A percentile compares a stretch with the other conserved stretches of the same genome.
phyloP scores from a whole-genome alignment of 2,329 filamentous ascomycete genomes.

The Sphaceloma murrayae region DNA sequence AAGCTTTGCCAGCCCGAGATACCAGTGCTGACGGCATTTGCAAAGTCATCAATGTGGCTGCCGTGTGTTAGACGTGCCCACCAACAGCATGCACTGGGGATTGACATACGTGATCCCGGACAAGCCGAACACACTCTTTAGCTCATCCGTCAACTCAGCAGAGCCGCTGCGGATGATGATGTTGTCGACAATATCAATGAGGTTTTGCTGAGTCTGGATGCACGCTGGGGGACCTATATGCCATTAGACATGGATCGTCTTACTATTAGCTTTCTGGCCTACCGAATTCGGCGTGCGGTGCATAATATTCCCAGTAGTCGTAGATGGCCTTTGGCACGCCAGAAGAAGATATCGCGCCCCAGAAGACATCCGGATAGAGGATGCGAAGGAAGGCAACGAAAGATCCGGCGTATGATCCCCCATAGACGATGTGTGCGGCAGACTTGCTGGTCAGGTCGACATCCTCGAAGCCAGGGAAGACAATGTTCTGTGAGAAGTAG shows the following conservation, averaged over 20 bases:
- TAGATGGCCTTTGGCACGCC: conserved; percentile 69
- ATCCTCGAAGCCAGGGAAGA: conserved; percentile 60
- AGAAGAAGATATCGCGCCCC: conserved; percentile 69
- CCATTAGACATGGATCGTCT: neutral
- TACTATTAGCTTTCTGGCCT: neutral
- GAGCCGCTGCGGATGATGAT: conserved; percentile 43
- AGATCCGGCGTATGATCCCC: conserved; percentile 73
- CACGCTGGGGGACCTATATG: conserved; percentile 46
- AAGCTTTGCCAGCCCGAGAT: conserved; percentile 38
- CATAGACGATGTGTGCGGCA: conserved; percentile 68
- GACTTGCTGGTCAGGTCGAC: conserved; percentile 54
- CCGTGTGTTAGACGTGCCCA: neutral
- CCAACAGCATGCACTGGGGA: neutral
- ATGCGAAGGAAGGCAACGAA: conserved; percentile 69
- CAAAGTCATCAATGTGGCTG: conserved; percentile 45
- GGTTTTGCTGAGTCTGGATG: conserved; percentile 52
- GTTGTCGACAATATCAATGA: conserved; percentile 50
- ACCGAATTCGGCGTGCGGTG: conserved; percentile 47
- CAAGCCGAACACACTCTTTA: conserved; percentile 48
- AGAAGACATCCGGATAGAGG: conserved; percentile 68
- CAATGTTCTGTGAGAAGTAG: conserved; percentile 66
- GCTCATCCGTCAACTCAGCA: conserved; percentile 31
- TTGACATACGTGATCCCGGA: conserved; percentile 33
- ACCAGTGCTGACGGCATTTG: conserved; percentile 35
- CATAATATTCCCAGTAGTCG: conserved; percentile 64